Conservation (phyloP, 768 basidiomycete species). For the Podaxis carcinomalis region DNA sequence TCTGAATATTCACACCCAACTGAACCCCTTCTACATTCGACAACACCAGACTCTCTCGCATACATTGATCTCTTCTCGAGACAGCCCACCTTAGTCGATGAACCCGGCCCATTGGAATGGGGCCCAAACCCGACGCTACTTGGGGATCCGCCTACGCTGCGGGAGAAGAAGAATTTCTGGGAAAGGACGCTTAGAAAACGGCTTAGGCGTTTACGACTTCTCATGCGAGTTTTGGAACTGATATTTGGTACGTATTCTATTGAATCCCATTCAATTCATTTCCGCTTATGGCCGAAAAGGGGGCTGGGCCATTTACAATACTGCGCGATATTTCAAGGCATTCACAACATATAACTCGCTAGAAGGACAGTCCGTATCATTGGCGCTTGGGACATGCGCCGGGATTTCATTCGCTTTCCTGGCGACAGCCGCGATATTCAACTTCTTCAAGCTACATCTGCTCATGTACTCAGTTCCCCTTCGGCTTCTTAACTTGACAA, state of each 20-base stretch:
- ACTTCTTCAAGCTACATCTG: conserved; percentile 34
- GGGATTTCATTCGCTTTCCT: conserved; percentile 37
- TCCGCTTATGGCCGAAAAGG: conserved; percentile 27
- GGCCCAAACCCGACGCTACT: conserved; percentile 23
- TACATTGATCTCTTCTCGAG: conserved; percentile 30
- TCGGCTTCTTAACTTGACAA: conserved; percentile 25
- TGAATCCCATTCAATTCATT: conserved; percentile 1
- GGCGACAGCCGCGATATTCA: conserved; percentile 31
- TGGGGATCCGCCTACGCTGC: conserved; percentile 20
- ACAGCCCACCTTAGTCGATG: conserved; percentile 25
- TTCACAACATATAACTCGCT: conserved; percentile 38
- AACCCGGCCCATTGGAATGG: conserved; percentile 20
- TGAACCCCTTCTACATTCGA: conserved; percentile 36
- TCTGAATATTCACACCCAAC: conserved; percentile 38
- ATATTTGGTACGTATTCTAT: conserved; percentile 32
- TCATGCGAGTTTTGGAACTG: conserved; percentile 27
- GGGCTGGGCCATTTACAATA: conserved; percentile 58
- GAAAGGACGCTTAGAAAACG: conserved; percentile 22
- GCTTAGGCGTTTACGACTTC: conserved; percentile 24
- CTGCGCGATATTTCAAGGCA: conserved; percentile 62
- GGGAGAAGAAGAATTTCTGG: conserved; percentile 25
- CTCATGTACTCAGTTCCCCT: conserved; percentile 27
- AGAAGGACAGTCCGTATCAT: conserved; percentile 36
- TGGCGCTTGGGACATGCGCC: conserved; percentile 47
- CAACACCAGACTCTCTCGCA: conserved; percentile 23